Conservation (phyloP, 768 basidiomycete species). For the Hericium erinaceus region DNA sequence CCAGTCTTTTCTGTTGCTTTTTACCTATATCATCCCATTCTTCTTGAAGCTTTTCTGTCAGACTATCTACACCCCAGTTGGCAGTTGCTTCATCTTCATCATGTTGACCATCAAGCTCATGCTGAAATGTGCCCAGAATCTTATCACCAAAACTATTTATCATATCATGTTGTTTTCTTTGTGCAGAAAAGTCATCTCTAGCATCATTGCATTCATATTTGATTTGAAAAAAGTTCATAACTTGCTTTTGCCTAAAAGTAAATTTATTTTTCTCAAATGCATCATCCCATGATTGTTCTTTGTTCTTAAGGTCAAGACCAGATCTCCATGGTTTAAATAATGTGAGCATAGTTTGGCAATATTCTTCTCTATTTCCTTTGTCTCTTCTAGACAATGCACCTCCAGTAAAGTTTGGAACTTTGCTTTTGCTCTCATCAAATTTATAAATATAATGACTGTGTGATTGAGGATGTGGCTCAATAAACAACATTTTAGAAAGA, state of each 20-base stretch:
- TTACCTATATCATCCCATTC: neutral
- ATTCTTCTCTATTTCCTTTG: conserved; percentile 13
- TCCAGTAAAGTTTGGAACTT: conserved; percentile 23
- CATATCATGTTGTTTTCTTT: conserved; percentile 1
- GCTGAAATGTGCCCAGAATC: neutral
- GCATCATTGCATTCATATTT: conserved; percentile 29
- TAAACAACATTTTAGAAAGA: conserved; percentile 4
- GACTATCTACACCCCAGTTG: neutral
- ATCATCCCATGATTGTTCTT: conserved; percentile 17
- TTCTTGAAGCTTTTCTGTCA: neutral
- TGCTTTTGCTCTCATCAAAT: neutral
- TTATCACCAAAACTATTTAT: neutral
- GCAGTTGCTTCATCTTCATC: neutral
- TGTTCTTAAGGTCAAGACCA: conserved; percentile 1
- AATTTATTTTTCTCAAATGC: conserved; percentile 16
- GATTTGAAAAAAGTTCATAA: conserved; percentile 26
- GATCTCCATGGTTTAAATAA: conserved; percentile 10
- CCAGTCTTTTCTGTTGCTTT: neutral
- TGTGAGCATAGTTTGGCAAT: conserved; percentile 11
- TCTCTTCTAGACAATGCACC: conserved; percentile 21
- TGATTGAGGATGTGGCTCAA: conserved; percentile 17
- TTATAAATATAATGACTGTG: conserved; percentile 16
- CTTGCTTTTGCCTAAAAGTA: conserved; percentile 1
- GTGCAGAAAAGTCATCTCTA: conserved; percentile 23
- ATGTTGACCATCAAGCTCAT: neutral